phyloP scores from a whole-genome alignment of 1,284 basidiomycete species.

The Puccinia novopanici region DNA sequence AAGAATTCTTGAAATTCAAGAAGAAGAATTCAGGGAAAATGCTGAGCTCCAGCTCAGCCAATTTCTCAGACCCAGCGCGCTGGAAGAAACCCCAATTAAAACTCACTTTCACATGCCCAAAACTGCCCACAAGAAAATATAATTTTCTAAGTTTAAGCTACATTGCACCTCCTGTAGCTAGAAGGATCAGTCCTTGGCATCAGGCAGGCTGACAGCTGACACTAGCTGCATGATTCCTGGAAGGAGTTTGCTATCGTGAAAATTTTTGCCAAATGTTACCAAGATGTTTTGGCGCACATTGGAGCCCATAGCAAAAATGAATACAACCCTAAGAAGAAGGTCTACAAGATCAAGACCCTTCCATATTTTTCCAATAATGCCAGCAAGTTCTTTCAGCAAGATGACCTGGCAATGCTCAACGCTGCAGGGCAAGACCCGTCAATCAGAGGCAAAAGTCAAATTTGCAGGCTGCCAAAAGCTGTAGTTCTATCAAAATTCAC shows the following conservation, averaged over 20 bases:
- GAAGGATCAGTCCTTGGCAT: too few relatives aligned
- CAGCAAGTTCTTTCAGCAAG: slow-evolving; percentile 23
- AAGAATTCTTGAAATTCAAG: too few relatives aligned
- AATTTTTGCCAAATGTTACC: neutral
- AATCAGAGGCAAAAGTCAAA: neutral
- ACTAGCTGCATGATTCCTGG: neutral
- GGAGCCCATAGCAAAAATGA: slow-evolving; percentile 29
- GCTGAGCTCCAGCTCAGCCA: too few relatives aligned
- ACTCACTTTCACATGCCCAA: too few relatives aligned
- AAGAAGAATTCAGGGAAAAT: too few relatives aligned
- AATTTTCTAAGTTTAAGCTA: too few relatives aligned
- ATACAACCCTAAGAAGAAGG: neutral
- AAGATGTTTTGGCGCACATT: neutral
- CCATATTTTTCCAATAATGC: slow-evolving; percentile 24
- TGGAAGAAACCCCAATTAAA: too few relatives aligned
- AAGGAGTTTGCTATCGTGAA: neutral
- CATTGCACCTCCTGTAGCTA: too few relatives aligned
- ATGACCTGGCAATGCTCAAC: slow-evolving; percentile 1
- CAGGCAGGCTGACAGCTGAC: too few relatives aligned
- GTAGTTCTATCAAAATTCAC: neutral
- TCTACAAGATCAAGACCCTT: slow-evolving; percentile 20
- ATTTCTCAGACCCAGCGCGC: too few relatives aligned
- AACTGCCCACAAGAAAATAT: too few relatives aligned
- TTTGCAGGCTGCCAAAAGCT: neutral
- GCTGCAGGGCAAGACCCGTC: neutral